Percentiles rank a stretch among this genome's conserved stretches.
Evolutionary conservation across 768 basidiomycete species (phyloP).

Genomic region (Baorangia bicolor): DNA sequence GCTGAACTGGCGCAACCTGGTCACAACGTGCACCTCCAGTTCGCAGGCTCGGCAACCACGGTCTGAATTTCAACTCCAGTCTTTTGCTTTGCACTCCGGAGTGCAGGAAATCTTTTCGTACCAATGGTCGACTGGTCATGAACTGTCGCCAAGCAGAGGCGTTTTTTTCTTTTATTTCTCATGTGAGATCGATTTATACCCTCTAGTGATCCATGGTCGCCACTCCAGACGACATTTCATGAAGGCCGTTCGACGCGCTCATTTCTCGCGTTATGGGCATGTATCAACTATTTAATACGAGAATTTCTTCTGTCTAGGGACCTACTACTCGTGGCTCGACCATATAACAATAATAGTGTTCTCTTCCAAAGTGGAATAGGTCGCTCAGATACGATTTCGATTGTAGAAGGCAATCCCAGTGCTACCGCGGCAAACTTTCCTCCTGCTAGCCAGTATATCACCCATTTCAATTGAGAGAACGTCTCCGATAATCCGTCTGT

Average conservation of each 20-base stretch:
- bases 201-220: not conserved
- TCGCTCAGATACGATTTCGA: too few species aligned
- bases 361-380: too few species aligned
- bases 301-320: not conserved
- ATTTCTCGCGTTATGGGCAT: not conserved
- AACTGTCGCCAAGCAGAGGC: not conserved
- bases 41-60: slow-evolving; percentile 31
- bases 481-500: too few species aligned
- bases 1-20: slow-evolving; percentile 10
- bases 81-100: too few species aligned
- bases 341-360: not conserved
- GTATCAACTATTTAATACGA: not conserved
- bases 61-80: slow-evolving; percentile 50
- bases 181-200: not conserved
- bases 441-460: too few species aligned
- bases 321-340: too few species aligned
- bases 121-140: too few species aligned
- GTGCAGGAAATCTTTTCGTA: too few species aligned
- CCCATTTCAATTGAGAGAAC: too few species aligned
- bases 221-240: not conserved
- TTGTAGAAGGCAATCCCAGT: too few species aligned
- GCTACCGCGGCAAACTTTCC: too few species aligned
- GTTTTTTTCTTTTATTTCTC: not conserved
- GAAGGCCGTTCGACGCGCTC: not conserved
- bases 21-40: slow-evolving; percentile 20